phyloP scores from a whole-genome alignment of 495 filamentous ascomycete genomes.

The Glonium stellatum region DNA sequence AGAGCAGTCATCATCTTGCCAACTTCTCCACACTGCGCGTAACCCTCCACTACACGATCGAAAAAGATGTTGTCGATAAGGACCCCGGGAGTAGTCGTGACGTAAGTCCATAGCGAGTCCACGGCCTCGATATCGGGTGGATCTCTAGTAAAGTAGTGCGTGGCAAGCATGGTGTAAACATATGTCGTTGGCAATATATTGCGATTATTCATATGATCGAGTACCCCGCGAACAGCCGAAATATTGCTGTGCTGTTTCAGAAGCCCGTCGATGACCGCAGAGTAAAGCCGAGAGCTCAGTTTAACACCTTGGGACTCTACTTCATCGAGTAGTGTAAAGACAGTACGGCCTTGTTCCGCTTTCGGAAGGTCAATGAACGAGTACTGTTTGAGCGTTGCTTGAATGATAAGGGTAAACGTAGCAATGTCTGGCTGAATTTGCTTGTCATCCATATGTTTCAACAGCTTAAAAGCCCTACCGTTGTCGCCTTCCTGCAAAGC shows the following conservation, averaged over 20 bases:
- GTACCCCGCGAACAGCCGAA: slow-evolving; percentile 49
- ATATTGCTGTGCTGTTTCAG: slow-evolving; percentile 42
- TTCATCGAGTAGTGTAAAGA: slow-evolving; percentile 43
- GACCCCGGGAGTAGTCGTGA: slow-evolving; percentile 34
- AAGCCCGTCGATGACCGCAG: slow-evolving; percentile 56
- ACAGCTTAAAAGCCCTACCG: slow-evolving; percentile 37
- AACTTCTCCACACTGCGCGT: slow-evolving; percentile 44
- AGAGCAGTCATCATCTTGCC: slow-evolving; percentile 47
- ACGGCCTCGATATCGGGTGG: slow-evolving; percentile 54
- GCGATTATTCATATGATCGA: slow-evolving; percentile 50
- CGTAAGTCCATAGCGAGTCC: slow-evolving; percentile 45
- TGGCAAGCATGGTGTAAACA: slow-evolving; percentile 64
- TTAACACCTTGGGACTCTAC: slow-evolving; percentile 49
- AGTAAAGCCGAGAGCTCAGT: slow-evolving; percentile 52
- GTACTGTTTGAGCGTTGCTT: slow-evolving; percentile 40
- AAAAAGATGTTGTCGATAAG: slow-evolving; percentile 56
- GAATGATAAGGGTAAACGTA: slow-evolving; percentile 52
- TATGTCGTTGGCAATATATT: slow-evolving; percentile 49
- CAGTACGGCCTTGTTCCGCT: slow-evolving; percentile 34
- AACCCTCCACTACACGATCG: slow-evolving; percentile 61
- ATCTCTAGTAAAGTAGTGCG: slow-evolving; percentile 53
- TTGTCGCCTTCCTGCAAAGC: slow-evolving; percentile 43
- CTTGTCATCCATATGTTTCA: slow-evolving; percentile 43
- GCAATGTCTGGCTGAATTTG: slow-evolving; percentile 43
- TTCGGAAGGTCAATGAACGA: slow-evolving; percentile 21